Conservation (phyloP, 257 asterid species). For the Rauvolfia tetraphylla region DNA sequence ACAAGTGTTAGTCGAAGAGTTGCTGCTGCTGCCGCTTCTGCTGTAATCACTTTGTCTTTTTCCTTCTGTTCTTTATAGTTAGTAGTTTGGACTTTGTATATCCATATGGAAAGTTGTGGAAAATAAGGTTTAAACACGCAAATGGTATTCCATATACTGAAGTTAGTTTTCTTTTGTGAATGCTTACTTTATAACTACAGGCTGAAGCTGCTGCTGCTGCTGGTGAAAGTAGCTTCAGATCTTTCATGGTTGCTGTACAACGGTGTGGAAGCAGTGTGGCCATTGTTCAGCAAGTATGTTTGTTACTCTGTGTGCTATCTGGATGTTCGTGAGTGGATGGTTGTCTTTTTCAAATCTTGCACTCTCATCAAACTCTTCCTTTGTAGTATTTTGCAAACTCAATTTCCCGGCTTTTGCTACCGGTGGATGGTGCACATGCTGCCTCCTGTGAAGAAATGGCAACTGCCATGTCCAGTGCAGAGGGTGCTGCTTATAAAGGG, state of each 20-base stretch:
- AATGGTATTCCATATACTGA: slow-evolving; percentile 9
- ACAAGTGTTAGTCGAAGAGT: slow-evolving; percentile 87
- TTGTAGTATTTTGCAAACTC: slow-evolving; percentile 90
- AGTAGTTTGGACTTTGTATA: not conserved
- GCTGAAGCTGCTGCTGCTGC: slow-evolving; percentile 99
- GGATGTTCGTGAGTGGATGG: slow-evolving; percentile 1
- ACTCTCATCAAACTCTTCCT: slow-evolving; percentile 10
- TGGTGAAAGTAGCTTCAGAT: slow-evolving; percentile 95
- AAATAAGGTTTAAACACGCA: slow-evolving; percentile 2
- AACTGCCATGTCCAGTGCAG: slow-evolving; percentile 92
- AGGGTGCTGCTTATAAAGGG: slow-evolving; percentile 96
- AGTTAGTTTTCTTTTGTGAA: slow-evolving; percentile 15
- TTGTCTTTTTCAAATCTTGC: slow-evolving; percentile 1
- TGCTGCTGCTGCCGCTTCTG: slow-evolving; percentile 98
- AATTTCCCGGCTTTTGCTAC: slow-evolving; percentile 84
- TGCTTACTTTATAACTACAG: slow-evolving; percentile 34
- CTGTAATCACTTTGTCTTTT: slow-evolving; percentile 51
- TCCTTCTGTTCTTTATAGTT: slow-evolving; percentile 3
- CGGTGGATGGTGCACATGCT: slow-evolving; percentile 99
- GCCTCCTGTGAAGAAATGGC: slow-evolving; percentile 99
- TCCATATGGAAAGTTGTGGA: not conserved
- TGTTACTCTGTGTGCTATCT: slow-evolving; percentile 9
- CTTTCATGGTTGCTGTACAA: slow-evolving; percentile 99
- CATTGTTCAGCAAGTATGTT: slow-evolving; percentile 91
- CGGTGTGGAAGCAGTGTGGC: slow-evolving; percentile 99